Evolutionary conservation across 2,329 filamentous ascomycete species (phyloP), one percentile per base, ranked within the genome.

Genomic region (Ophiocordyceps camponoti-floridani): DNA sequence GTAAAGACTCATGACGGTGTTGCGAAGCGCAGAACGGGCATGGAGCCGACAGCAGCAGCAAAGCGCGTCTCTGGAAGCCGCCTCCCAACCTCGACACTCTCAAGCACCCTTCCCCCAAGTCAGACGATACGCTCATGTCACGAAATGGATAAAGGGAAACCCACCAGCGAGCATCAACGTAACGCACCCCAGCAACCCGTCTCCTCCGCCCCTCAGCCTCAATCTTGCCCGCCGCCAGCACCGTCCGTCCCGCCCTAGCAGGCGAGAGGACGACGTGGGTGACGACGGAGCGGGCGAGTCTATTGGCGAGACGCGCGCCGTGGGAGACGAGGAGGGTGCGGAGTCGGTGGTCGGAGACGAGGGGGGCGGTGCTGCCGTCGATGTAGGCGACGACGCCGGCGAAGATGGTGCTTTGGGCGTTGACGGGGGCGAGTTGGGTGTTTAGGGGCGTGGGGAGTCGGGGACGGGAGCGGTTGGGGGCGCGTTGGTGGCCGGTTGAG

Each of bases 271-370:
- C 82, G 48, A 95, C 82, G 60, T 95, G 88, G 31, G 87, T 94
- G 51, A 94, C 84, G 43, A 72, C 73, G 35, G 77, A 73, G 41
- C 85, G 74, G 10, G 76, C 81, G 10, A 94, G 73, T 47, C 77
- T 70, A 33, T 86, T 72, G 4, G 84, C 80, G 52, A 85, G 68
- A 40, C 64, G 68, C 1, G 77, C 89, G 18, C 88, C 89, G 56
- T 94, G 77, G 46, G 77, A 69, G 5, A 72, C 75, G 35, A 95
- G 71, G 14, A 93, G 61, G 45, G 79, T 78, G 66, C 91, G 93
- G 46, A 95, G 72, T 57, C 76, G 82, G 64, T 94, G 84, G 60
- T 95, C 88, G 13, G 84, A 93, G 49, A 94, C 73, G 23, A 77
- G 61, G 1, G 88, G 87, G 47, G 79, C 73, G 2, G 86, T 94